These are phyloP conservation scores for Sclerotinia spermophila DNA, from an alignment of 2,329 filamentous ascomycete species.

Conservation along the genomic window DNA sequence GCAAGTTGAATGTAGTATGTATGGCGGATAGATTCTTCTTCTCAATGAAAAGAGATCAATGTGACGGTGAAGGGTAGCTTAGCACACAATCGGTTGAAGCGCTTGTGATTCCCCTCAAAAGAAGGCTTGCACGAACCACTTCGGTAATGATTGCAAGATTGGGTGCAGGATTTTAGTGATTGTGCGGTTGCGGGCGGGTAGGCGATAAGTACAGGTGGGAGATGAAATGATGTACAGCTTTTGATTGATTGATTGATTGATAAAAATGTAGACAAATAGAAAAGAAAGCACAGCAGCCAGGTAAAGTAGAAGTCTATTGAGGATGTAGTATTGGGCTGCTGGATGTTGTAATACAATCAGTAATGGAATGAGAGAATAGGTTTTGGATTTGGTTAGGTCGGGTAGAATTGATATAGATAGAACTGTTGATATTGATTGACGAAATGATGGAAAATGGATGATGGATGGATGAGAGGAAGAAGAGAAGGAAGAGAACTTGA, in stretches of 20 bases:
- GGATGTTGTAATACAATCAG: neutral
- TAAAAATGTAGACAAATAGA: neutral
- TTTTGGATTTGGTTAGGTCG: neutral
- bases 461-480: neutral
- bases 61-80: constrained; percentile 22
- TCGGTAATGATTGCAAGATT: constrained; percentile 5
- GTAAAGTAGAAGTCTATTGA: neutral
- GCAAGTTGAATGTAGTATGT: constrained; percentile 29
- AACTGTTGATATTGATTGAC: neutral
- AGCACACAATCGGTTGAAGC: constrained; percentile 27
- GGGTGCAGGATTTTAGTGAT: neutral
- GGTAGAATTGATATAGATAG: neutral
- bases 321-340: neutral
- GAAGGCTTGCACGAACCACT: constrained; percentile 7
- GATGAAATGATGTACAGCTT: neutral
- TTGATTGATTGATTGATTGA: neutral
- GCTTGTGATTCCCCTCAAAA: constrained; percentile 19
- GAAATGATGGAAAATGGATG: neutral
- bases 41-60: constrained; percentile 9
- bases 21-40: constrained; percentile 17
- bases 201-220: constrained; percentile 3
- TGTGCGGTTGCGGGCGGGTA: neutral
- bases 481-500: neutral
- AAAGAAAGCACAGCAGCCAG: neutral
- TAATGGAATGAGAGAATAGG: neutral